Evolutionary conservation across 2,329 filamentous ascomycete species (phyloP).

Genomic region (Metarhizium album): DNA sequence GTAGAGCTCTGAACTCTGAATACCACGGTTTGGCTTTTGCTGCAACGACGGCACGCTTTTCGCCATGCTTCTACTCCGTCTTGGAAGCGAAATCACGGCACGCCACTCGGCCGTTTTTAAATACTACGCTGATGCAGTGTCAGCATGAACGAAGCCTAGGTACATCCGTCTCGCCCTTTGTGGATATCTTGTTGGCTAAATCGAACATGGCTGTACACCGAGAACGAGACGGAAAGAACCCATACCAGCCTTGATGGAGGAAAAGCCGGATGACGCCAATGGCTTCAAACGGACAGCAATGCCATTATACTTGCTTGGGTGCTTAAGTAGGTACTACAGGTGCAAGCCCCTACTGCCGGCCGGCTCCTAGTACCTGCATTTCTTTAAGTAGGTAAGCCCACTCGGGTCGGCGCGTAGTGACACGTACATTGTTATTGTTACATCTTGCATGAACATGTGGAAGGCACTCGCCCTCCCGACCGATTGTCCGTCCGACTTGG

Average conservation of each 20-base stretch:
- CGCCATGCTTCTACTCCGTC: neutral
- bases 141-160: neutral
- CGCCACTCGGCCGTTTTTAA: neutral
- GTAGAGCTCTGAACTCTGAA: neutral
- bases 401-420: neutral
- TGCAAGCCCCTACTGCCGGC: too few relatives aligned
- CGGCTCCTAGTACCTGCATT: too few relatives aligned
- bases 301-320: too few relatives aligned
- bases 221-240: neutral
- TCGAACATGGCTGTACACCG: neutral
- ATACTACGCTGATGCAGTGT: neutral
- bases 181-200: neutral
- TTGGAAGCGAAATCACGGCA: neutral
- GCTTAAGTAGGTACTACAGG: too few relatives aligned
- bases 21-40: neutral
- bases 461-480: neutral
- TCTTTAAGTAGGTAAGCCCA: too few relatives aligned
- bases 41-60: neutral
- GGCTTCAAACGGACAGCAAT: too few relatives aligned
- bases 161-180: neutral
- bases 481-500: neutral
- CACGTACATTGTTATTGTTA: neutral
- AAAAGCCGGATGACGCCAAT: too few relatives aligned
- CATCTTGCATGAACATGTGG: neutral
- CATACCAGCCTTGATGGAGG: too few relatives aligned